A percentile compares a stretch with the other conserved stretches of the same genome.
Evolutionary conservation across 129 eudicot species (phyloP).

Genomic region (carrot (Daucus carota)): DH1_v3.0 NC_030385.2:31500501-31501000

Average conservation of each 20-base stretch:
- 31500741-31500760: not conserved
- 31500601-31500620: not conserved
- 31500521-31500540: not conserved
- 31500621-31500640: not conserved
- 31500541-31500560: not conserved
- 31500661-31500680: not conserved
- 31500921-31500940: not conserved
- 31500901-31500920: constrained; percentile 1
- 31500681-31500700: not conserved
- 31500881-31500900: not conserved
- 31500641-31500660: not conserved
- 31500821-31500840: constrained; percentile 5
- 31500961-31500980: not conserved
- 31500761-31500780: not conserved
- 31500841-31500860: constrained; percentile 3
- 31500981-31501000: not conserved
- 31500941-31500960: not conserved
- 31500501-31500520: not conserved
- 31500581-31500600: not conserved
- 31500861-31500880: constrained; percentile 4
- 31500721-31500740: not conserved
- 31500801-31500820: constrained; percentile 2
- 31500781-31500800: constrained; percentile 9
- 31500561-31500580: not conserved
- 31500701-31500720: not conserved